phyloP scores from a whole-genome alignment of 768 basidiomycete genomes.

The Psilocybe sp. region DNA sequence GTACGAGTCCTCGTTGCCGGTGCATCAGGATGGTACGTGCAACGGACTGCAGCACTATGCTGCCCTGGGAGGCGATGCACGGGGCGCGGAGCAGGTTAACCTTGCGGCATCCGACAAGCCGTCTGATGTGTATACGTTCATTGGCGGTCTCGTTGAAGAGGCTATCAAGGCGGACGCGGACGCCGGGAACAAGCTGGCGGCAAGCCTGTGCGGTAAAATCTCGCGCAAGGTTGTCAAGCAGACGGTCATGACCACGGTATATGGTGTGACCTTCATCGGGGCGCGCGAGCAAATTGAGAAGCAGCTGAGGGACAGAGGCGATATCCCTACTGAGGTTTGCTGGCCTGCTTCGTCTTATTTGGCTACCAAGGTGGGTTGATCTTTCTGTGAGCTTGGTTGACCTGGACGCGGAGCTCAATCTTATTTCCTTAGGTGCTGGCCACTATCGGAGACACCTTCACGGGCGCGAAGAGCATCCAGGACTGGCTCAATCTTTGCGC shows the following conservation, averaged over 20 bases:
- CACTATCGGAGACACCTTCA: slow-evolving; percentile 90
- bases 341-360: slow-evolving; percentile 79
- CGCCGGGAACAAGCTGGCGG: slow-evolving; percentile 52
- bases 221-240: slow-evolving; percentile 96
- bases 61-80: slow-evolving; percentile 88
- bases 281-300: slow-evolving; percentile 93
- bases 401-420: neutral
- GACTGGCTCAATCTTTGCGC: slow-evolving; percentile 86
- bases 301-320: slow-evolving; percentile 76
- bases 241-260: slow-evolving; percentile 99
- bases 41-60: slow-evolving; percentile 99
- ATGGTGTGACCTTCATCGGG: slow-evolving; percentile 94
- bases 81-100: slow-evolving; percentile 92
- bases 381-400: neutral
- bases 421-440: slow-evolving; percentile 48
- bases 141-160: slow-evolving; percentile 82
- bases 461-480: slow-evolving; percentile 89
- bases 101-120: slow-evolving; percentile 80
- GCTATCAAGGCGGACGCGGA: slow-evolving; percentile 55
- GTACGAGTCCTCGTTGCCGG: slow-evolving; percentile 69
- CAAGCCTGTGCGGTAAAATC: slow-evolving; percentile 70
- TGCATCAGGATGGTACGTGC: slow-evolving; percentile 98
- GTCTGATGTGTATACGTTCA: slow-evolving; percentile 92
- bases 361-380: slow-evolving; percentile 59
- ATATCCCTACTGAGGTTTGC: slow-evolving; percentile 68